Evolutionary conservation across 352 stramenopile genomes (phyloP), one percentile per base, ranked within the genome.

Genomic region (Phytophthora cactorum): DNA sequence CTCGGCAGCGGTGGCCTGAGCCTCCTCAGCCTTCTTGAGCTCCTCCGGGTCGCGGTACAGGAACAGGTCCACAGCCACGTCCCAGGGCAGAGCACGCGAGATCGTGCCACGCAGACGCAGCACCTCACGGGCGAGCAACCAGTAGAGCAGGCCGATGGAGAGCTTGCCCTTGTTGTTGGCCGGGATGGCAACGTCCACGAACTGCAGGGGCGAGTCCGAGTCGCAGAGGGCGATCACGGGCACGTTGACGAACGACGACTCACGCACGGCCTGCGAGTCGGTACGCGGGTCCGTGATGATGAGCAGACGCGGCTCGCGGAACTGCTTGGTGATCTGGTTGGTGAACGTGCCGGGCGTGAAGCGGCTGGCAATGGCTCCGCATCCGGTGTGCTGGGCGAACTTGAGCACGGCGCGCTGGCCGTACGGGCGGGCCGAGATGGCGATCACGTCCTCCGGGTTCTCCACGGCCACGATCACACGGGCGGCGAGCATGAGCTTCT

Each of bases 311-410:
- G 98, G 98, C 88, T 99, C 98, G 68, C 95, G 92, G 94, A 99
- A 99, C 81, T 99, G 97, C 91, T 99, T 99, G 67, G 98, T 99
- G 91, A 99, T 99, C 89, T 99, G 98, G 90, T 99, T 99, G 38
- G 98, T 99, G 86, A 99, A 99, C 63, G 98, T 99, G 86, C 98
- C 98, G 49, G 98, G 98, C 36, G 98, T 99, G 93, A 99, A 99
- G 75, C 98, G 97, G 78, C 97, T 98, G 59, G 97, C 97, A 84
- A 99, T 99, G 65, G 93, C 97, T 70, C 98, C 82, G 72, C 89
- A 87, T 66, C 98, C 98, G 58, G 98, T 99, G 96, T 99, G 99
- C 76, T 99, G 97, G 41, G 97, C 97, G 75, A 99, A 99, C 92
- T 99, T 99, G 70, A 99, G 93, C 74, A 99, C 97, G 63, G 98